Percentiles rank a stretch among this genome's conserved stretches.
These are phyloP conservation scores for Grosmannia clavigera DNA, from an alignment of 2,329 filamentous ascomycete genomes.

Conservation along the genomic window DNA sequence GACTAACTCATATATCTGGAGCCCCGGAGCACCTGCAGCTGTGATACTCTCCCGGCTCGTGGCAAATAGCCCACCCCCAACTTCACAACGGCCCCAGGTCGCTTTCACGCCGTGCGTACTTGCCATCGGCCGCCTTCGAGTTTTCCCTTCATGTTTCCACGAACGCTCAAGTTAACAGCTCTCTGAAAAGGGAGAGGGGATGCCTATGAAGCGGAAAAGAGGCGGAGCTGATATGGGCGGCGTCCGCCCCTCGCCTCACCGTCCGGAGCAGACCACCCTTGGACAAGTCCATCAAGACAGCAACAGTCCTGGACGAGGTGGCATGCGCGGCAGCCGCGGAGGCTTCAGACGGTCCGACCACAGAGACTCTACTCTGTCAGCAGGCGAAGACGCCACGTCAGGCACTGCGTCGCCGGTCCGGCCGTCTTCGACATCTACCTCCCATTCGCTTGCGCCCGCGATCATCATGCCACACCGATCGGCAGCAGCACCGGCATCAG, in stretches of 20 bases:
- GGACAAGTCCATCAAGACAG: slow-evolving; percentile 36
- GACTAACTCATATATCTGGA: neutral
- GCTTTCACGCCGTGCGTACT: neutral
- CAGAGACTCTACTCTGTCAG: slow-evolving; percentile 35
- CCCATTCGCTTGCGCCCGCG: neutral
- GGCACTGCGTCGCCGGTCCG: neutral
- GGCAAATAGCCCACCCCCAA: neutral
- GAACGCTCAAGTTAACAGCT: slow-evolving; percentile 1
- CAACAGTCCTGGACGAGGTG: slow-evolving; percentile 22
- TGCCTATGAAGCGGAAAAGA: slow-evolving; percentile 51
- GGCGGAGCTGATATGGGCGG: slow-evolving; percentile 33
- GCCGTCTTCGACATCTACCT: neutral
- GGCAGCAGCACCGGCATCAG: slow-evolving; percentile 1
- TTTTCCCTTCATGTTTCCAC: slow-evolving; percentile 1
- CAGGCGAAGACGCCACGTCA: slow-evolving; percentile 12
- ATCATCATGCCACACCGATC: neutral
- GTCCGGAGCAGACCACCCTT: slow-evolving; percentile 42
- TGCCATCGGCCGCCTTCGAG: neutral
- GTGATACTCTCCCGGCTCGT: neutral
- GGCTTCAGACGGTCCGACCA: slow-evolving; percentile 32
- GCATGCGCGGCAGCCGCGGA: slow-evolving; percentile 31
- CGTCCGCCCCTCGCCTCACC: slow-evolving; percentile 48
- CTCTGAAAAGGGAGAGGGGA: slow-evolving; percentile 15
- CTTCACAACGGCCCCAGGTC: neutral
- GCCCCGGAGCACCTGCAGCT: neutral